Conservation (phyloP, 257 asterid species). For the Penstemon newberryi region DNA sequence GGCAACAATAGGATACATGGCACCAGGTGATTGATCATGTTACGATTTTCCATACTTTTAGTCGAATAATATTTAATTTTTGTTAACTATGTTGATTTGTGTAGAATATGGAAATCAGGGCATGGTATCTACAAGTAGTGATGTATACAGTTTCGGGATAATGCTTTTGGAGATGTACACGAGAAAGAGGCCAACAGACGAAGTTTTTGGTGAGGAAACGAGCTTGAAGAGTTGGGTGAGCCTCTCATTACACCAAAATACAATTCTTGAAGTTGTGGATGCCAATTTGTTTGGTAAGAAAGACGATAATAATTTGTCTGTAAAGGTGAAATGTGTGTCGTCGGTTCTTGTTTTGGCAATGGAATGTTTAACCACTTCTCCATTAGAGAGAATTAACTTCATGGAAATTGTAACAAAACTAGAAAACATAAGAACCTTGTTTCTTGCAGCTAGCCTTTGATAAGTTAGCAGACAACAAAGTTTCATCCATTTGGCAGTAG, state of each 20-base stretch:
- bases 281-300: conserved; percentile 22
- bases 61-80: background rate
- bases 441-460: background rate
- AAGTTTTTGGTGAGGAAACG: conserved; percentile 30
- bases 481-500: background rate
- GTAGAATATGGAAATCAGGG: conserved; percentile 42
- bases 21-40: background rate
- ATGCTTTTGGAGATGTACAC: conserved; percentile 39
- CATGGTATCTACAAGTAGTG: conserved; percentile 33
- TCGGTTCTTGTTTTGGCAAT: conserved; percentile 35
- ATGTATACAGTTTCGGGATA: conserved; percentile 40
- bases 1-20: conserved; percentile 15
- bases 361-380: conserved; percentile 31
- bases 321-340: conserved; percentile 23
- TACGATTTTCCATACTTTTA: background rate
- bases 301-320: conserved; percentile 15
- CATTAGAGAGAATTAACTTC: conserved; percentile 32
- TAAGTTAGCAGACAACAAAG: background rate
- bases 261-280: conserved; percentile 18
- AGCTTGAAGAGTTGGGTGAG: conserved; percentile 35
- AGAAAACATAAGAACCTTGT: conserved; percentile 28
- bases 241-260: conserved; percentile 29
- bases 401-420: conserved; percentile 19
- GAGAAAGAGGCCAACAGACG: conserved; percentile 34
- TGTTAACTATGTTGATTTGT: background rate